Evolutionary conservation across 768 basidiomycete species (phyloP), one percentile per base, ranked within the genome.

Genomic region (Kwoniella sp.): DNA sequence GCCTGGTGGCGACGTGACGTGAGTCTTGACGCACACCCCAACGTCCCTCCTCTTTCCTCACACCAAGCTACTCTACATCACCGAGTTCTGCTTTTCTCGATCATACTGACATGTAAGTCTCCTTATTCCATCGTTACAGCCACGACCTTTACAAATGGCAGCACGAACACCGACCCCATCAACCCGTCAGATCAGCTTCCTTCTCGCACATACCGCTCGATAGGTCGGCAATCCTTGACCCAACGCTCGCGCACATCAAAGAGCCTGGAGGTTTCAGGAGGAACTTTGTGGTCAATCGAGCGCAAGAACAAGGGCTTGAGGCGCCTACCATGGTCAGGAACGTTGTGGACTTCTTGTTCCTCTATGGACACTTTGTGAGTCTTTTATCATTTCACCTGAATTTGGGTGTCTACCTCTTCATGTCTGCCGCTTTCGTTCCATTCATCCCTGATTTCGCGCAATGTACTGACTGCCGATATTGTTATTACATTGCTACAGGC

Each of bases 301-400:
- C 90, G 2, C 85, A 84, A 52, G 88, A 89, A 65, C 85, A 88
- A 63, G 87, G 86, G 9, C 74, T 79, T 22, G 85, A 85, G 46
- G 88, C 88, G 64, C 81, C 82, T 0, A 71, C 74, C 52, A 83
- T 92, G 64, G 78, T 85, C 29, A 88, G 88, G 72, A 94, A 91
- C 74, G 94, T 95, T 66, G 90, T 97, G 64, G 93, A 97, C 73
- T 99, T 99, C 79, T 81, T 99, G 49, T 90, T 89, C 73, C 83
- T 98, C 25, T 99, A 91, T 74, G 96, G 96, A 3, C 95, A 98
- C 79, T 97, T 96, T 76, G 95, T 94, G 75, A 82, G 93, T 83
- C 33, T 29, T 55, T 50, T 10, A 33, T 46, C 1, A 24, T 49
- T 30, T 26, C 25, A 29, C 29, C 25, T 25, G 2, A 53, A 59